Base-by-base conservation (phyloP, 108 stramenopile genomes). In the Schizochytrium sp. region DNA sequence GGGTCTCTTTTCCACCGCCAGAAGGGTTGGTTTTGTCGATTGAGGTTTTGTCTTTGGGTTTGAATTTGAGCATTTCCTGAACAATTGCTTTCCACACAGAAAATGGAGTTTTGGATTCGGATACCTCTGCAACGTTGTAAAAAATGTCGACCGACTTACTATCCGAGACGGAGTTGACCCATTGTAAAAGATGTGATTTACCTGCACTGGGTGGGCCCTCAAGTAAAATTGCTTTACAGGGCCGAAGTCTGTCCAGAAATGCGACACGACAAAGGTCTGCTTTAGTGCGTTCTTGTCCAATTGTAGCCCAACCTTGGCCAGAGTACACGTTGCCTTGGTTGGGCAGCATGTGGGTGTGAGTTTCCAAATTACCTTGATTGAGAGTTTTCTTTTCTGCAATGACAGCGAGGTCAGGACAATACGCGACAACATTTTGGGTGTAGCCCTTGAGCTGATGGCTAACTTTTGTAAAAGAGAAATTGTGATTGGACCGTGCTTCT, bases 71-170 rank as follows among this genome's bases (percentile, higher is more conserved):
- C 53, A 83, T 83, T n/a, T 83, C 76, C 50, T 55, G 76, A 13
- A 83, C 50, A 42, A 83, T 83, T 17, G 76, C 47, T 40, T 55
- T 83, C 76, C 76, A 83, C 8, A 55, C 76, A 40, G 47, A 83
- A 55, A 83, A 83, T 7, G 76, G 76, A 7, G 76, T 83, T 50
- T 83, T 83, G 76, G 38, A 17, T 53, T 83, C 76, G 76, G 47
- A 55, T 2, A 83, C 76, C 15, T 83, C 76, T 47, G 50, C 76
- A 8, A 55, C 53, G 47, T 49, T 55, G 76, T 40, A 83, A 53
- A 83, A 83, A 2, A 83, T 55, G 5, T 83, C 50, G 10, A 55
- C 53, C 3, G 53, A 38, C 47, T 49, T 83, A n/a, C 53, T 17
- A 10, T 49, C 10, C 10, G 50, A 17, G 50, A 55, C 47, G 76